A percentile compares a stretch with the other conserved stretches of the same genome.
Evolutionary conservation across 2,329 filamentous ascomycete genomes (phyloP).

Genomic region (Fusarium austroafricanum): DNA sequence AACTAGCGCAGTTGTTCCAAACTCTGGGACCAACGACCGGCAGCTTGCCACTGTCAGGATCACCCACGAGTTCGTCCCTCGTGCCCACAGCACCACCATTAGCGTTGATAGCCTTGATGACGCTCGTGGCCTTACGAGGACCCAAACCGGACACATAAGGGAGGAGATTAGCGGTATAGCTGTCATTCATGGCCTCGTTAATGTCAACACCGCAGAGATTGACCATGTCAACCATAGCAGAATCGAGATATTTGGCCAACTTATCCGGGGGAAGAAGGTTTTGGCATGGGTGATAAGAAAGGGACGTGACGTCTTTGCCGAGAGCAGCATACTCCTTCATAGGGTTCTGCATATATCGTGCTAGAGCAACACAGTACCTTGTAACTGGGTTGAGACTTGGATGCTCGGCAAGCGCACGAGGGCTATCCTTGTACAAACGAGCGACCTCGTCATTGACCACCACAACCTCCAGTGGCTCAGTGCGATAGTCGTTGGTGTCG

Average conservation of each 20-base stretch:
- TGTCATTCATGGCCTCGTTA: conserved; percentile 86
- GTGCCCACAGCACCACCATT: conserved; percentile 89
- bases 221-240: conserved; percentile 98
- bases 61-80: conserved; percentile 87
- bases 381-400: conserved; percentile 82
- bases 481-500: conserved; percentile 79
- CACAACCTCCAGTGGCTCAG: conserved; percentile 85
- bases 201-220: conserved; percentile 96
- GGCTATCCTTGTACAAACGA: conserved; percentile 93
- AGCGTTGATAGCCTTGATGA: conserved; percentile 81
- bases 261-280: conserved; percentile 89
- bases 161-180: conserved; percentile 86
- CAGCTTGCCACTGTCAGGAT: conserved; percentile 80
- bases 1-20: conserved; percentile 97
- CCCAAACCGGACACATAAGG: conserved; percentile 93
- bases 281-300: conserved; percentile 91
- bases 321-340: conserved; percentile 96
- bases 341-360: conserved; percentile 92
- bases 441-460: conserved; percentile 97
- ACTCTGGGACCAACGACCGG: conserved; percentile 89
- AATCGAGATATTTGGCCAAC: conserved; percentile 86
- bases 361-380: conserved; percentile 89
- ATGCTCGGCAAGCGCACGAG: conserved; percentile 81
- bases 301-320: conserved; percentile 85
- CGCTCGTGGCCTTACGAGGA: conserved; percentile 86